Base-by-base conservation (phyloP, 495 filamentous ascomycete genomes). In the Tetracladium marchalianum region DNA sequence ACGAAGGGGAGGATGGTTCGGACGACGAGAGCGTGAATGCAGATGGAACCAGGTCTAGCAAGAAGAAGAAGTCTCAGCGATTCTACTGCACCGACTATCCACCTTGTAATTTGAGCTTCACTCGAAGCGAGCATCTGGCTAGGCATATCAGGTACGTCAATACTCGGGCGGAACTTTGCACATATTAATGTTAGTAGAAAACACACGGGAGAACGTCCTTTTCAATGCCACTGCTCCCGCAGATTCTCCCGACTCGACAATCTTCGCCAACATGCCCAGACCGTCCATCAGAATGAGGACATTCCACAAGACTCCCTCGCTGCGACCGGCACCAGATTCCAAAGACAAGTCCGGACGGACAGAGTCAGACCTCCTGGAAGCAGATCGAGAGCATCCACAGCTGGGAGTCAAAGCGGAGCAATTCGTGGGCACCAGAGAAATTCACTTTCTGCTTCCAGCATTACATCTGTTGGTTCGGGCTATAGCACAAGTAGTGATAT, bases 51-150 rank as follows among this genome's bases (percentile, higher is more conserved):
- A 31, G 52, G 24, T 50, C 34, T 13, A 35, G 44, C 31, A 94
- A 92, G 63, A 94, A 94, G 73, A 97, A 97, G 67, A 96, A 95
- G 63, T 90, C 90, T 1, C 90, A 95, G 59, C 77, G 88, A 37
- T 98, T 98, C 59, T 96, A 87, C 62, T 98, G 92, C 66, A 95
- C 85, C n/a, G 87, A 95, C 18, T 96, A 90, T 57, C 93, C 93
- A 35, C 86, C 89, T 13, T 98, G 92, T 64, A 88, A 82, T 57
- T 65, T 98, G 19, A 95, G 90, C 61, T 98, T 98, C 62, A 97
- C 92, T 1, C 76, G 92, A 34, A 97, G 93, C 58, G 92, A 98
- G 62, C 92, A 98, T 67, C 64, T 98, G 43, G 92, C 92, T 11
- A 76, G 92, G 27, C 92, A 98, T 52, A 97, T 98, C 51, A 80